These are phyloP conservation scores for Peronospora tabacina DNA, from an alignment of 352 stramenopile genomes.

Conservation along the genomic window DNA sequence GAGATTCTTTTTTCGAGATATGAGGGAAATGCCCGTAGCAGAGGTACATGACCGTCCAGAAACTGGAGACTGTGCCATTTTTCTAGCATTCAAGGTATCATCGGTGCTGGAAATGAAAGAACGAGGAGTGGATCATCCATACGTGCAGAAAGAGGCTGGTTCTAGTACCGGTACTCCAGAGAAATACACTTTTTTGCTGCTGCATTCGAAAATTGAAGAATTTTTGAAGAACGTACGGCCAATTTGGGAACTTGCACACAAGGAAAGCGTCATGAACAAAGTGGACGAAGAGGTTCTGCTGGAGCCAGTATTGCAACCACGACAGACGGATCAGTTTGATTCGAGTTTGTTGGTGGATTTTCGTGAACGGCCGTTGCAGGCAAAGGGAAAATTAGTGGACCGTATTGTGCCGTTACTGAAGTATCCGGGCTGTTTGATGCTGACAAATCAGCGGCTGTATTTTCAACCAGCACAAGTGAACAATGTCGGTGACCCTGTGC, in stretches of 20 bases:
- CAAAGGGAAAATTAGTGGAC: constrained; percentile 70
- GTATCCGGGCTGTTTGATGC: constrained; percentile 88
- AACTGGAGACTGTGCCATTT: constrained; percentile 38
- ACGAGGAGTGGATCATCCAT: constrained; percentile 72
- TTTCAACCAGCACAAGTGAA: constrained; percentile 90
- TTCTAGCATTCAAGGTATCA: constrained; percentile 57
- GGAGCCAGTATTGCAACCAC: constrained; percentile 52
- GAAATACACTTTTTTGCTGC: constrained; percentile 76
- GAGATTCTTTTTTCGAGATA: constrained; percentile 84
- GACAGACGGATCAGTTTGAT: constrained; percentile 85
- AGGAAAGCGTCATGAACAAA: constrained; percentile 70
- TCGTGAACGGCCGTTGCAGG: constrained; percentile 71
- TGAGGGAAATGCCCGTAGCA: constrained; percentile 50
- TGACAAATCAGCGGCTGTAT: constrained; percentile 85
- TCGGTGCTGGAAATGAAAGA: constrained; percentile 83
- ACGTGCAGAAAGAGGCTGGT: constrained; percentile 46
- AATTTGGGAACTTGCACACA: constrained; percentile 59
- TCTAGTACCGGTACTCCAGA: constrained; percentile 11
- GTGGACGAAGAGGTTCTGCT: constrained; percentile 79
- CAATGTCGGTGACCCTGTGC: constrained; percentile 85
- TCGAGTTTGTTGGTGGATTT: constrained; percentile 86
- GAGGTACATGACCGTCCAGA: constrained; percentile 46
- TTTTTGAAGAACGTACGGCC: constrained; percentile 64
- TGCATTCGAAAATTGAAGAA: constrained; percentile 79
- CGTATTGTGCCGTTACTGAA: constrained; percentile 88